Conservation (phyloP, 1,284 basidiomycete genomes). For the Moniliophthora roreri region DNA sequence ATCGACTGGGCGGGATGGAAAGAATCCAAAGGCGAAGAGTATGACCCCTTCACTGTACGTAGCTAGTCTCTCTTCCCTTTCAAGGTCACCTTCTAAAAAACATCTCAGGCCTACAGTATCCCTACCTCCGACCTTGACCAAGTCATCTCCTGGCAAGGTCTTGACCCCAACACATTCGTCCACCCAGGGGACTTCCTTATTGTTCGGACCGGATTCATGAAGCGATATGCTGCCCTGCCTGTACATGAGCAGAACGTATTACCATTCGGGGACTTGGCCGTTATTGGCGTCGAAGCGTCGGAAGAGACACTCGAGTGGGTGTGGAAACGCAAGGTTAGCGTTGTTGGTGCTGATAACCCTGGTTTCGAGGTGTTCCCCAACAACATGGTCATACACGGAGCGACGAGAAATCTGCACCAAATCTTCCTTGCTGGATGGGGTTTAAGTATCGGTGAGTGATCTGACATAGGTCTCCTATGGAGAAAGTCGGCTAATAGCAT, state of each 20-base stretch:
- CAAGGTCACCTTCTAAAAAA: not conserved
- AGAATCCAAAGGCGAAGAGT: conserved; percentile 6
- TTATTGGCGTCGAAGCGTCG: conserved; percentile 12
- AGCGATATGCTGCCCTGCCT: conserved; percentile 12
- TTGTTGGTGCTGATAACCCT: no score
- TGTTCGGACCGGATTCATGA: conserved; percentile 15
- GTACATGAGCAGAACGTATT: conserved; percentile 9
- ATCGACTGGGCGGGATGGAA: conserved; percentile 12
- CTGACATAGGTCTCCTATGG: no score
- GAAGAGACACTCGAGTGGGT: conserved; percentile 15
- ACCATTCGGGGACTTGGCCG: conserved; percentile 11
- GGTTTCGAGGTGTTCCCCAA: no score
- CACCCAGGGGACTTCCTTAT: conserved; percentile 17
- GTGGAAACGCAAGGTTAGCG: no score
- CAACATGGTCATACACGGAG: no score
- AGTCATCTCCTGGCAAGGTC: conserved; percentile 15
- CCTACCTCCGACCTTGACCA: conserved; percentile 9
- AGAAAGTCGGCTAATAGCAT: no score
- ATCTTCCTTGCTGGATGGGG: no score
- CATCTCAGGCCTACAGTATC: not conserved
- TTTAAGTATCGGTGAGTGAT: no score
- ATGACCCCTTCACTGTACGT: no score
- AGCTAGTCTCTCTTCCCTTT: not conserved
- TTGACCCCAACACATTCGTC: conserved; percentile 9
- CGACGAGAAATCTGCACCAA: no score